Evolutionary conservation across 2,329 filamentous ascomycete species (phyloP).

Genomic region (Penicillium paneum): DNA sequence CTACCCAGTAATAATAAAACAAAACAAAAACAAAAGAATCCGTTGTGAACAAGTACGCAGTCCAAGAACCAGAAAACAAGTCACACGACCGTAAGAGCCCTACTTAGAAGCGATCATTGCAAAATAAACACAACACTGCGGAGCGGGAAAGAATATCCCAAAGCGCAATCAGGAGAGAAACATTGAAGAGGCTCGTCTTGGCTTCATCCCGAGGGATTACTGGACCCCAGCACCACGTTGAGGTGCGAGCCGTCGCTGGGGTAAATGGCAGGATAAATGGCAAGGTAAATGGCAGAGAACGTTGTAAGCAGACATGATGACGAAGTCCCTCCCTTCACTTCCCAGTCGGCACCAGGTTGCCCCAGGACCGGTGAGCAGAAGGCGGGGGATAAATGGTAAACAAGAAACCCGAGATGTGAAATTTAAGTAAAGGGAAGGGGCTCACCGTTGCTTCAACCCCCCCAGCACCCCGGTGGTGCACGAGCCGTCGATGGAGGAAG

Average conservation of each 20-base stretch:
- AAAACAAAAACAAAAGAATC: not conserved
- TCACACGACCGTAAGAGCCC: not conserved
- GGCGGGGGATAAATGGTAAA: not conserved
- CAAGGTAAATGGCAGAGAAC: not conserved
- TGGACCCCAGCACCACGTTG: constrained; percentile 16
- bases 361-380: not conserved
- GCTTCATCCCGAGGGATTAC: constrained; percentile 13
- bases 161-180: not conserved
- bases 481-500: constrained; percentile 1
- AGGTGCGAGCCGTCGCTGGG: constrained; percentile 15
- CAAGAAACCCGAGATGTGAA: not conserved
- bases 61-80: not conserved
- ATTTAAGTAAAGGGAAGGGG: not conserved
- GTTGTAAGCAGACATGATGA: not conserved
- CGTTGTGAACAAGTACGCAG: not conserved
- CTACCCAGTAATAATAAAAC: not conserved
- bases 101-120: not conserved
- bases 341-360: not conserved
- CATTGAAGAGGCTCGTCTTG: constrained; percentile 8
- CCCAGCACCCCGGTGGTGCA: not conserved
- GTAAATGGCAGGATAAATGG: not conserved
- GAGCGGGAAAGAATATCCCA: not conserved
- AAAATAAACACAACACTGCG: not conserved
- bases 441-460: constrained; percentile 15
- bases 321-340: not conserved